Evolutionary conservation across 2,329 filamentous ascomycete genomes (phyloP).

Genomic region (Metarhizium robertsii): DNA sequence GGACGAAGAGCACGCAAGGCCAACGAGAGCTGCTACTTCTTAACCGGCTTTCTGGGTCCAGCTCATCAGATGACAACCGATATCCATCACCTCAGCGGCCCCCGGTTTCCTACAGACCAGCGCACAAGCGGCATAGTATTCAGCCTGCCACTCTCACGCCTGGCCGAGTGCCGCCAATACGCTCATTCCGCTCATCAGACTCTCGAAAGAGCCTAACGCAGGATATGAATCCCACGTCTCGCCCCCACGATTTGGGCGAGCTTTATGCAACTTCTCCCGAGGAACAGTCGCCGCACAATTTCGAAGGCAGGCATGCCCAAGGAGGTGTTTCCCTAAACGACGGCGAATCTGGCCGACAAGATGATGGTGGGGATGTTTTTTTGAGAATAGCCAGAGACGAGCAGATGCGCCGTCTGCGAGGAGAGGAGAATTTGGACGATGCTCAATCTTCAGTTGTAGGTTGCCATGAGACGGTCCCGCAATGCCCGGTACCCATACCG

Average conservation of each 20-base stretch:
- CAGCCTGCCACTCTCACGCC: constrained; percentile 23
- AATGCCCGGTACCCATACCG: not conserved
- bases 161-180: constrained; percentile 42
- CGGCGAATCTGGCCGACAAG: constrained; percentile 13
- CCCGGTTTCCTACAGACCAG: constrained; percentile 41
- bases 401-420: constrained; percentile 25
- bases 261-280: constrained; percentile 34
- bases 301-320: constrained; percentile 31
- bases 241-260: constrained; percentile 34
- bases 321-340: not conserved
- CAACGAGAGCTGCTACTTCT: constrained; percentile 39
- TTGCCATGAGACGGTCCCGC: constrained; percentile 10
- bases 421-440: constrained; percentile 24
- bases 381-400: constrained; percentile 50
- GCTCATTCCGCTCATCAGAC: constrained; percentile 46
- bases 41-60: constrained; percentile 29
- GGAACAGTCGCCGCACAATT: constrained; percentile 40
- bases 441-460: constrained; percentile 37
- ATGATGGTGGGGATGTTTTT: constrained; percentile 50
- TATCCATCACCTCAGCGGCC: constrained; percentile 29
- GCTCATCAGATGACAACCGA: constrained; percentile 39
- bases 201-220: constrained; percentile 44
- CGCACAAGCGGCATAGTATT: constrained; percentile 19
- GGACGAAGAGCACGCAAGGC: constrained; percentile 20
- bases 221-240: constrained; percentile 41